These are phyloP conservation scores for Apiotrichum akiyoshidainum DNA, from an alignment of 1,284 basidiomycete species.

Conservation along the genomic window DNA sequence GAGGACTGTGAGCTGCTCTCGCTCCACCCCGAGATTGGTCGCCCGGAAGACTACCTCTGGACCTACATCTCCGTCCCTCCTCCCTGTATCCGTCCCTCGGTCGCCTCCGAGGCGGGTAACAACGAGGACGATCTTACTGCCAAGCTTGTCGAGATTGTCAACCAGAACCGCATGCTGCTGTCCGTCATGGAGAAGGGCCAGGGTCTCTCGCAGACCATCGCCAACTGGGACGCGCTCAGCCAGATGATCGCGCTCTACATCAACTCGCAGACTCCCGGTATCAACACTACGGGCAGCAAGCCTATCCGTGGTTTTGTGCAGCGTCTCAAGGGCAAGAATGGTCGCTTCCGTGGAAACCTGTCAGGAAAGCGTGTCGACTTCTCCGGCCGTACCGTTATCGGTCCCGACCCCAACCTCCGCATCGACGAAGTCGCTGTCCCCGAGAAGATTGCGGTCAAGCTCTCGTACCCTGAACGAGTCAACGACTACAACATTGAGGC, in stretches of 20 bases:
- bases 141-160: conserved; percentile 95
- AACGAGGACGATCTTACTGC: conserved; percentile 99
- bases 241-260: conserved; percentile 95
- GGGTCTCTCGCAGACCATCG: conserved; percentile 85
- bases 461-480: conserved; percentile 96
- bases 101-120: conserved; percentile 87
- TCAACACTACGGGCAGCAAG: conserved; percentile 76
- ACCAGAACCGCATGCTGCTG: conserved; percentile 89
- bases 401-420: conserved; percentile 94
- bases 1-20: conserved; percentile 97
- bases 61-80: conserved; percentile 98
- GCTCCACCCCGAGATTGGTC: conserved; percentile 78
- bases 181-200: conserved; percentile 83
- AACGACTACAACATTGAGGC: conserved; percentile 84
- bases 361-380: conserved; percentile 99
- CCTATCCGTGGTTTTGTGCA: conserved; percentile 97
- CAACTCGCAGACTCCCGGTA: conserved; percentile 94
- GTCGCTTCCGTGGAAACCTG: conserved; percentile 96
- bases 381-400: conserved; percentile 96
- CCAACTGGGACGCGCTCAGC: conserved; percentile 96
- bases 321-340: conserved; percentile 97
- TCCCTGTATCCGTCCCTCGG: conserved; percentile 94
- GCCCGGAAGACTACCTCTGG: conserved; percentile 98
- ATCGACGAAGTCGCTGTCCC: conserved; percentile 99
- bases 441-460: conserved; percentile 88